A percentile compares a stretch with the other conserved stretches of the same genome.
These are phyloP conservation scores for Sugiyamaella xylanicola DNA, from an alignment of 1,139 yeast species.

Conservation along the genomic window DNA sequence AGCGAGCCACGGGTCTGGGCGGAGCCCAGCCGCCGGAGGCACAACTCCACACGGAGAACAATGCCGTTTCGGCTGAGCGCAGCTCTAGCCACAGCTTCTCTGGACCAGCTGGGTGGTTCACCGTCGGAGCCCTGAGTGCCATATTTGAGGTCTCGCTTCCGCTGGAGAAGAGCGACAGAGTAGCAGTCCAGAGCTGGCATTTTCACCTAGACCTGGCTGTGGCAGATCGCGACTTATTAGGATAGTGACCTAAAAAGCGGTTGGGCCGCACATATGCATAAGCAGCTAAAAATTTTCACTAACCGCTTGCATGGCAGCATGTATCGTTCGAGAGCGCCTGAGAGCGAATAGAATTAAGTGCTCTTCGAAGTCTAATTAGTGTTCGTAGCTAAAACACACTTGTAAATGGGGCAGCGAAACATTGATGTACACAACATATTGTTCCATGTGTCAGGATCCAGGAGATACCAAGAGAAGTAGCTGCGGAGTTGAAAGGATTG, in stretches of 20 bases:
- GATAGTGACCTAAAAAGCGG: background rate
- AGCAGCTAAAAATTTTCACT: background rate
- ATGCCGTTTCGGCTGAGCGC: too few relatives aligned
- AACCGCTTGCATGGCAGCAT: background rate
- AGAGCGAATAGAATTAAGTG: too few relatives aligned
- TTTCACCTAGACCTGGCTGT: background rate
- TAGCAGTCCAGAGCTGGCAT: background rate
- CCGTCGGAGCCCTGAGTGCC: too few relatives aligned
- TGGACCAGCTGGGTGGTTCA: too few relatives aligned
- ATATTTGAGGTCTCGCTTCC: too few relatives aligned
- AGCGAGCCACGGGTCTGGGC: background rate
- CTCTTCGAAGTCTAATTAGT: background rate
- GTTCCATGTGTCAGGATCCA: background rate
- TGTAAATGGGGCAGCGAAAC: background rate
- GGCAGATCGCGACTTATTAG: background rate
- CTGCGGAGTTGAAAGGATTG: too few relatives aligned
- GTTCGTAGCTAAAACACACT: background rate
- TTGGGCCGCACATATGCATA: background rate
- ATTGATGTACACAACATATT: background rate
- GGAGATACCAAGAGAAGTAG: too few relatives aligned
- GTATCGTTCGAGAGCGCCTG: too few relatives aligned
- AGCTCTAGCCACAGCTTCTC: too few relatives aligned
- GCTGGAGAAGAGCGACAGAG: background rate
- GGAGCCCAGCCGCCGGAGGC: background rate
- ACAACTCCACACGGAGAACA: background rate